These are phyloP conservation scores for Candida lessepsii DNA, from an alignment of 805 yeast species.

Conservation along the genomic window DNA sequence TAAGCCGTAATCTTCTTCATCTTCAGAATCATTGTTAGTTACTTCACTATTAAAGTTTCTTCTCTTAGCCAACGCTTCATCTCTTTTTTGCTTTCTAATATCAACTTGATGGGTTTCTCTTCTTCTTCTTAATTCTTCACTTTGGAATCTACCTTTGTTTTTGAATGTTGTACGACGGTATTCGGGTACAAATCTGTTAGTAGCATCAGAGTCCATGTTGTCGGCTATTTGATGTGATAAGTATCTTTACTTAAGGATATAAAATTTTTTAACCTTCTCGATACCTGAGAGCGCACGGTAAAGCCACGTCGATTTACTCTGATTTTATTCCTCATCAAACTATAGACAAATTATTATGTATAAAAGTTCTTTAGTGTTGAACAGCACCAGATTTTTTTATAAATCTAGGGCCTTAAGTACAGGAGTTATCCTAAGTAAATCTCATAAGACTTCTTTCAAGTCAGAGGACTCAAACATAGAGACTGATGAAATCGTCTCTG, in stretches of 20 bases:
- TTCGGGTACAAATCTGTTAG: slow-evolving; percentile 89
- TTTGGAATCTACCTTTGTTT: slow-evolving; percentile 88
- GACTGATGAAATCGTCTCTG: slow-evolving; percentile 41
- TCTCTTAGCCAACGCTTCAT: slow-evolving; percentile 90
- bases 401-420: neutral
- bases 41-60: slow-evolving; percentile 60
- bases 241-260: slow-evolving; percentile 6
- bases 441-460: slow-evolving; percentile 12
- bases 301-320: slow-evolving; percentile 1
- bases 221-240: neutral
- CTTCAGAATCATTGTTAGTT: slow-evolving; percentile 42
- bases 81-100: slow-evolving; percentile 93
- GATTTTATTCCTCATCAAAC: neutral
- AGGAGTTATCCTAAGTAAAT: neutral
- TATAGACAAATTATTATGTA: neutral
- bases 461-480: slow-evolving; percentile 34
- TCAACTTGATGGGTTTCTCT: slow-evolving; percentile 97
- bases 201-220: slow-evolving; percentile 70
- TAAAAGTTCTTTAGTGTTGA: neutral
- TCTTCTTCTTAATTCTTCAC: slow-evolving; percentile 96
- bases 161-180: slow-evolving; percentile 96
- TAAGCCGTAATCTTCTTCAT: slow-evolving; percentile 33
- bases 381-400: neutral
- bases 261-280: slow-evolving; percentile 6
- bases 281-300: slow-evolving; percentile 6